Evolutionary conservation across 2,329 filamentous ascomycete species (phyloP).

Genomic region (Colletotrichum tanaceti): DNA sequence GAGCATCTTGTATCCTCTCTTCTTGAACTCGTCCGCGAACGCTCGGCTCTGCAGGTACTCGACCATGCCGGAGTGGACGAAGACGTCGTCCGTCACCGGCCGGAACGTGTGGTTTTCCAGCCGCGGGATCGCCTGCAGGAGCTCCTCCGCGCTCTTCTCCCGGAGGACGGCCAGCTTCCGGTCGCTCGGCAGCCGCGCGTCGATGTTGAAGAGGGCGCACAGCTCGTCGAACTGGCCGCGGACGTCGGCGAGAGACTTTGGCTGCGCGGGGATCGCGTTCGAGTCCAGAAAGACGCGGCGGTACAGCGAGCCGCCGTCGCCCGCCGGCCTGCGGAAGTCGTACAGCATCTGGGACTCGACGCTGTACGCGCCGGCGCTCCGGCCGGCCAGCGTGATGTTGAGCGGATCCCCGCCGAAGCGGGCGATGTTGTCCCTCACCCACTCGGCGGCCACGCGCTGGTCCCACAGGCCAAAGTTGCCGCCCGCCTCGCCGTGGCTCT

Average conservation of each 20-base stretch:
- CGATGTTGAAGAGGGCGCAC: slow-evolving; percentile 50
- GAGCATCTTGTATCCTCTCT: slow-evolving; percentile 50
- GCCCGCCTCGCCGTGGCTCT: slow-evolving; percentile 40
- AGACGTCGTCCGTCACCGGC: slow-evolving; percentile 55
- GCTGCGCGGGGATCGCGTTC: slow-evolving; percentile 59
- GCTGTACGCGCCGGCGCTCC: slow-evolving; percentile 58
- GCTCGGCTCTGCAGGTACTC: slow-evolving; percentile 51
- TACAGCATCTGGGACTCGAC: slow-evolving; percentile 55
- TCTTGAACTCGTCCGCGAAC: slow-evolving; percentile 54
- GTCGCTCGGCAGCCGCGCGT: slow-evolving; percentile 37
- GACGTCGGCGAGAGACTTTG: slow-evolving; percentile 51
- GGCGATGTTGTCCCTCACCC: slow-evolving; percentile 59
- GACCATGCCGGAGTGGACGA: slow-evolving; percentile 53
- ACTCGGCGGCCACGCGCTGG: slow-evolving; percentile 62
- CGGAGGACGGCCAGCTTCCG: slow-evolving; percentile 51
- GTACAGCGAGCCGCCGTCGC: slow-evolving; percentile 44
- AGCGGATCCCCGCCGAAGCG: slow-evolving; percentile 58
- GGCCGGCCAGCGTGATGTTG: slow-evolving; percentile 56
- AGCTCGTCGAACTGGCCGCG: slow-evolving; percentile 58
- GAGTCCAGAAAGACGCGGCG: slow-evolving; percentile 57
- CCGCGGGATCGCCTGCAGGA: slow-evolving; percentile 51
- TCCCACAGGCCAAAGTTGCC: slow-evolving; percentile 59
- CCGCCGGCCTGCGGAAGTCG: slow-evolving; percentile 47
- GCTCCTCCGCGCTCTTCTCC: slow-evolving; percentile 46
- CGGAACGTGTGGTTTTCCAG: slow-evolving; percentile 60